Percentiles rank a stretch among this genome's conserved stretches.
These are phyloP conservation scores for Datisca glomerata DNA, from an alignment of 306 rosid genomes.

Conservation along the genomic window DNA sequence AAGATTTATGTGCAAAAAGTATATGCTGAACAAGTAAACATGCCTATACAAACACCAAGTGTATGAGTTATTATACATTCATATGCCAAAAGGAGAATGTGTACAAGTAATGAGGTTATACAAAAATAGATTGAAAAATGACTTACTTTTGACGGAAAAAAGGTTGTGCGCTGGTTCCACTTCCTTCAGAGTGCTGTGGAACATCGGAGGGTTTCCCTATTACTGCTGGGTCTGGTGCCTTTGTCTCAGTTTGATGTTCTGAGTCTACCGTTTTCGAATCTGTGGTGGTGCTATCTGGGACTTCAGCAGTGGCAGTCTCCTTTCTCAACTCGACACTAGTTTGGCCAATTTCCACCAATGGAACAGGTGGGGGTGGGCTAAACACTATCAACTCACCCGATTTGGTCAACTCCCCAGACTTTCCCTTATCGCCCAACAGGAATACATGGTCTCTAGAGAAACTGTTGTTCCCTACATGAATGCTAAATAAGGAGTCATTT, in stretches of 20 bases:
- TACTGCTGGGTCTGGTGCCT: slow-evolving; percentile 7
- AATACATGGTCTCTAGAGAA: slow-evolving; percentile 30
- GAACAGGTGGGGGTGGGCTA: slow-evolving; percentile 16
- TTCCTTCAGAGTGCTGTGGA: slow-evolving; percentile 25
- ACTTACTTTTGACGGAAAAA: slow-evolving; percentile 59
- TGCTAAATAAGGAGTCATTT: slow-evolving; percentile 79
- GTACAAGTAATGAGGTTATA: background rate
- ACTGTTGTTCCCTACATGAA: slow-evolving; percentile 49
- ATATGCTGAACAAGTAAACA: too few species aligned
- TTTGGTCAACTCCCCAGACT: slow-evolving; percentile 26
- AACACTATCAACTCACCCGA: slow-evolving; percentile 25
- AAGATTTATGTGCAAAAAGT: too few species aligned
- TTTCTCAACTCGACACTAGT: slow-evolving; percentile 8
- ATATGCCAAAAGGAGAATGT: too few species aligned
- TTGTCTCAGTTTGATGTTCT: slow-evolving; percentile 9
- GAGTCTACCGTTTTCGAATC: slow-evolving; percentile 2
- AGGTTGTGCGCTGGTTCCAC: slow-evolving; percentile 19
- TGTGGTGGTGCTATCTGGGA: slow-evolving; percentile 14
- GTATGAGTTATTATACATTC: too few species aligned
- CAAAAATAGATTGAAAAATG: background rate
- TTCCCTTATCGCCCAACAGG: slow-evolving; percentile 17
- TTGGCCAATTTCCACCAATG: slow-evolving; percentile 11
- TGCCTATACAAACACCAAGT: too few species aligned
- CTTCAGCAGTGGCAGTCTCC: slow-evolving; percentile 12
- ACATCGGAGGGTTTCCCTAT: slow-evolving; percentile 15